Evolutionary conservation across 805 yeast species (phyloP), one percentile per base, ranked within the genome.

Genomic region (Wickerhamomyces chambardii): DNA sequence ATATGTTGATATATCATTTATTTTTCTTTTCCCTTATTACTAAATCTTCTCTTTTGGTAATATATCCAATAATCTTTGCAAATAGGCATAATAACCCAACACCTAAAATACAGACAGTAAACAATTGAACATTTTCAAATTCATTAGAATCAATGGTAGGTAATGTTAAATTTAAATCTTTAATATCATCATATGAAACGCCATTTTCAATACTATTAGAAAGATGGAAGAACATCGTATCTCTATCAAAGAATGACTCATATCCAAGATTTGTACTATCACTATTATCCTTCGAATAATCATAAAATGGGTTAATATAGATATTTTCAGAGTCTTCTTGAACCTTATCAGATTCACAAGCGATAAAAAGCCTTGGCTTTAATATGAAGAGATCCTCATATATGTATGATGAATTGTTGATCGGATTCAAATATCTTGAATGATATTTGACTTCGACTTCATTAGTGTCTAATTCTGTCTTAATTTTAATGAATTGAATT

Each of bases 341-440:
- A 16, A 36, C 35, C 1, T 43, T 35, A 1, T 40, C 41, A 2
- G 64, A 58, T 36, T 61, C 63, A 50, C 82, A 75, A 1, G 73
- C 75, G 63, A 68, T 64, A 40, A 73, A 74, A 2, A 73, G 51
- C 11, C 48, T 37, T 4, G 79, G 77, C 27, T 34, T 62, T 50
- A 48, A 60, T 15, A 34, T 32, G 37, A 15, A 49, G 38, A 25
- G 53, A 31, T 6, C 41, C 45, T 43, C 37, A 4, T 45, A 40
- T 3, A 39, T 39, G 11, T 44, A 37, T 37, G 18, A 36, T 33
- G 27, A 24, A 24, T 24, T 24, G 29, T 45, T 19, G 2, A 47
- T 36, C 3, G 79, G 78, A 22, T 44, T 45, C 10, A 63, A 61
- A 44, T 75, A 75, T 33, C 82, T 61, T 28, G 74, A 63, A 47